Evolutionary conservation across 129 eudicot species (phyloP), one percentile per base, ranked within the genome.

Genomic region (Scalesia atractyloides): DNA sequence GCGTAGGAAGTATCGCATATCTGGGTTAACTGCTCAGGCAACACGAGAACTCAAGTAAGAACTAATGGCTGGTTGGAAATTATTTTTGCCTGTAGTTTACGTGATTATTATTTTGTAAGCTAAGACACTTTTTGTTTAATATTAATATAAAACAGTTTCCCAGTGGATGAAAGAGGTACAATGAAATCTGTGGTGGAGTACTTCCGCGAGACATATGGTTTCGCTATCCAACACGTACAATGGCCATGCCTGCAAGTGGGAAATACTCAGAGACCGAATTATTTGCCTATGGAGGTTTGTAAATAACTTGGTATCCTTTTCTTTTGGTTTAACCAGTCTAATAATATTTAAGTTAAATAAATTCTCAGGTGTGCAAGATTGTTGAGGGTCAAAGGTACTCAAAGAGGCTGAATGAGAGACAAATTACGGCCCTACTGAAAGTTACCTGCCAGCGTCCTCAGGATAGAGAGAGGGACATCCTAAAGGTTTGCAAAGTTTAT

Each of bases 211-310:
- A 92, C 88, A 58, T 92, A 92, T 70, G 97, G 91, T 43, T 92
- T 89, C 68, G 84, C 83, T 8, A 92, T 92, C 76, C 91, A 84
- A 74, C 84, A 92, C 64, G 68, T 91, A 24, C 96, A 92, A 70
- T 89, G 85, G 68, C 97, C 97, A 68, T 92, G 97, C 75, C 97
- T 92, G 69, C 97, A 88, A 88, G 97, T 92, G 20, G 97, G 97
- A 64, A 92, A 92, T 79, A 86, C 85, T 70, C 88, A 83, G 82
- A 89, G 91, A 74, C 96, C 96, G 48, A 92, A 88, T 74, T 92
- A 92, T 85, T 71, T 92, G 75, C 97, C 97, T 33, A 81, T 92
- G 96, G 97, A 92, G 96, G 97, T 92, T 36, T 20, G 19, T 30
- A 60, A 56, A n/a, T 47, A 54, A 41, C 53, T 48, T 26, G 22